Base-by-base conservation (phyloP, 108 stramenopile genomes). In the Nitzschia putrida region DNA sequence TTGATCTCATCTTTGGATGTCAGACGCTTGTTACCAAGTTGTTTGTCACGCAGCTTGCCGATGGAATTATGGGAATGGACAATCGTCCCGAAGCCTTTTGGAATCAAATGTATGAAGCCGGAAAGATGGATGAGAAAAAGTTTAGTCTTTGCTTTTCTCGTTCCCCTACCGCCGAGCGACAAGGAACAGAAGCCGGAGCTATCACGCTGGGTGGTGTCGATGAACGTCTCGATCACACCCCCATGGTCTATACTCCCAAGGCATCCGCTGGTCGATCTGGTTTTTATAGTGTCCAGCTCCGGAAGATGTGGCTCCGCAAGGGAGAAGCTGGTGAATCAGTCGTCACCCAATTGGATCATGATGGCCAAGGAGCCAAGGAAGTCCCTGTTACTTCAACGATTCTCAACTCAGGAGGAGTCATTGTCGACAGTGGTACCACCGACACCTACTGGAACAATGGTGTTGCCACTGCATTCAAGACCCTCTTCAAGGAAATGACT, bases 31-130 rank as follows among this genome's bases (percentile, higher is more conserved):
- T 86, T 14, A 94, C 93, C 22, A 95, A 96, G 21, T 70, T 96
- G 20, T 97, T 97, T 82, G 74, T 74, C 23, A 93, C 89, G 16
- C 96, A 96, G 64, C 68, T 95, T 25, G 96, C 90, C 21, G 90
- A 96, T 71, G 97, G 96, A 2, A 97, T 98, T 63, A 89, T 96
- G 93, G 97, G 85, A 5, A 83, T 86, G 83, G 78, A 79, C 25
- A 47, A 74, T 53, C 66, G 69, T 1, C 71, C 68, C 11, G 57
- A 68, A 21, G 26, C 85, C 1, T 85, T 79, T 73, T 87, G 86
- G 86, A 72, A 67, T 39, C 89, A 93, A 72, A 80, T 87, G 82
- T 75, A 79, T 43, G n/a, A 53, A 9, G 71, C 64, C 20, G 57
- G 58, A 0, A 68, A 73, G 12, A 78, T 85, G 16, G 60, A 79